Evolutionary conservation across 805 yeast species (phyloP).

Genomic region (Saccharomycodes ludwigii): DNA sequence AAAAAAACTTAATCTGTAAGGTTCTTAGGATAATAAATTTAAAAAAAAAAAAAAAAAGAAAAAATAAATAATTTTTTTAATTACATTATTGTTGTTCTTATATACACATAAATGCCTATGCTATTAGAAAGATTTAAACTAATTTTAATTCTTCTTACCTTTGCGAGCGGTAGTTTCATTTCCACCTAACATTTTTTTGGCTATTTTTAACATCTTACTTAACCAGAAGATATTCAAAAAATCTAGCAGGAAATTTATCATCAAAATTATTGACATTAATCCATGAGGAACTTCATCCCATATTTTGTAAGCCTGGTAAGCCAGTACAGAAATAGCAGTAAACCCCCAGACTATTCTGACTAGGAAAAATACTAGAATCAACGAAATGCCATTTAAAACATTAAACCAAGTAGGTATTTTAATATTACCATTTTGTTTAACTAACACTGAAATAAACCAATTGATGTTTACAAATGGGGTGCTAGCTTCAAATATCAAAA

Average conservation of each 20-base stretch:
- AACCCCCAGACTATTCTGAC: conserved; percentile 85
- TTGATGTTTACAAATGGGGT: conserved; percentile 92
- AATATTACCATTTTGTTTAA: conserved; percentile 35
- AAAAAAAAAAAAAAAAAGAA: too few relatives aligned
- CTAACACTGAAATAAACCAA: conserved; percentile 79
- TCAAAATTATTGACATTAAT: conserved; percentile 38
- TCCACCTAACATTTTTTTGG: conserved; percentile 36
- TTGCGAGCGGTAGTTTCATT: conserved; percentile 2
- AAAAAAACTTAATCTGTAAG: too few relatives aligned
- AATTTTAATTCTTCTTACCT: conserved; percentile 1
- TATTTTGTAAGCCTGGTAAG: conserved; percentile 34
- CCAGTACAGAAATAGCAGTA: conserved; percentile 46
- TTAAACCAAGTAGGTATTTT: conserved; percentile 40
- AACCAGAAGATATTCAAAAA: conserved; percentile 77
- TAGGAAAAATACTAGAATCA: conserved; percentile 58
- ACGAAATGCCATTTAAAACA: conserved; percentile 56
- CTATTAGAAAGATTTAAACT: too few relatives aligned
- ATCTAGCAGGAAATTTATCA: conserved; percentile 51
- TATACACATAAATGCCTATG: too few relatives aligned
- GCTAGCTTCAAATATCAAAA: conserved; percentile 74
- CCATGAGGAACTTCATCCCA: conserved; percentile 33
- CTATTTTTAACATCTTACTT: conserved; percentile 67
- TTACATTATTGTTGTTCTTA: too few relatives aligned
- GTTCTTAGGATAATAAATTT: too few relatives aligned
- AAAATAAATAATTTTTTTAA: too few relatives aligned